These are phyloP conservation scores for Taphrina confusa DNA, from an alignment of 1,139 yeast species.

Conservation along the genomic window DNA sequence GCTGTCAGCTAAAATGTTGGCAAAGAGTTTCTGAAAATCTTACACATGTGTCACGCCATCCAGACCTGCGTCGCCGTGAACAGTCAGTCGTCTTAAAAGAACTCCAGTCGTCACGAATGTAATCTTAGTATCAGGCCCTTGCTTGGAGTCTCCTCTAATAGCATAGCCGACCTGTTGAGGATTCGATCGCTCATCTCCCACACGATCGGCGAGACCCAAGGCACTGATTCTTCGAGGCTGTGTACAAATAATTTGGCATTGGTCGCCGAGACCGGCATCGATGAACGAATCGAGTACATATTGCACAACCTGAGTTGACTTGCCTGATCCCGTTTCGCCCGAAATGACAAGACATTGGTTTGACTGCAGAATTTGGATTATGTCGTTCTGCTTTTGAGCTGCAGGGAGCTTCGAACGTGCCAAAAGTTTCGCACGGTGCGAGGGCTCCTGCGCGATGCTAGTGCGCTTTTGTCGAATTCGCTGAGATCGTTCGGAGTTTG, in stretches of 20 bases:
- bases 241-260: constrained; percentile 74
- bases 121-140: constrained; percentile 63
- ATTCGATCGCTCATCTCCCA: constrained; percentile 78
- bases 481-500: constrained; percentile 8
- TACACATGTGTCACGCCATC: constrained; percentile 58
- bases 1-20: constrained; percentile 45
- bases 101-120: constrained; percentile 93
- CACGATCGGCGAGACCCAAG: constrained; percentile 89
- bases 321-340: constrained; percentile 97
- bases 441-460: neutral
- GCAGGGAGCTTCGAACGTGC: constrained; percentile 72
- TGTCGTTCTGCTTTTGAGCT: constrained; percentile 63
- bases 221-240: constrained; percentile 97
- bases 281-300: constrained; percentile 67
- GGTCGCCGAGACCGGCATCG: constrained; percentile 51
- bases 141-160: constrained; percentile 82
- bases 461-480: neutral
- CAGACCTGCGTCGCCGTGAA: constrained; percentile 47
- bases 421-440: constrained; percentile 47
- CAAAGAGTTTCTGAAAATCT: constrained; percentile 42
- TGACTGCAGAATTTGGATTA: constrained; percentile 58
- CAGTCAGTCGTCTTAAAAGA: constrained; percentile 75
- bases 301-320: constrained; percentile 90
- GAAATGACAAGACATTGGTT: constrained; percentile 76
- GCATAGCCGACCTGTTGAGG: constrained; percentile 87